Evolutionary conservation across 2,329 filamentous ascomycete genomes (phyloP).

Genomic region (Ophiocordyceps camponoti-saundersi): DNA sequence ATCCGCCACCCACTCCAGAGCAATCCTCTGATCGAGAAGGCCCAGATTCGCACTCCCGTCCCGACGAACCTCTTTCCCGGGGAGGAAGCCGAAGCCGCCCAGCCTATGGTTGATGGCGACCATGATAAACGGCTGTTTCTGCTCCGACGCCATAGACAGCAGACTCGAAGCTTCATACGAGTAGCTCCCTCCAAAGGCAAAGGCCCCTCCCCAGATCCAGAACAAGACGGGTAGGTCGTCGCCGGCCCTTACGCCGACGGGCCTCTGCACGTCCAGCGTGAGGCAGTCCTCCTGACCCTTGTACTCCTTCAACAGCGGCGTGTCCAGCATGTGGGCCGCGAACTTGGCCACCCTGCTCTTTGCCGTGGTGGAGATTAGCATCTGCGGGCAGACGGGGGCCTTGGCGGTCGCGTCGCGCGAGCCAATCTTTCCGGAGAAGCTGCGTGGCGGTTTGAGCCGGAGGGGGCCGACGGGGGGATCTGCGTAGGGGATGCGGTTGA

Average conservation of each 20-base stretch:
- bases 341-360: constrained; percentile 22
- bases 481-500: constrained; percentile 1
- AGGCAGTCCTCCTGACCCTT: constrained; percentile 48
- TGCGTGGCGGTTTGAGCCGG: constrained; percentile 41
- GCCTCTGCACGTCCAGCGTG: constrained; percentile 41
- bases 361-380: constrained; percentile 37
- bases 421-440: constrained; percentile 29
- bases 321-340: constrained; percentile 31
- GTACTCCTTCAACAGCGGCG: constrained; percentile 38
- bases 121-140: constrained; percentile 44
- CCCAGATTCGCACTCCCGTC: constrained; percentile 57
- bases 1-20: constrained; percentile 59
- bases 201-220: constrained; percentile 56
- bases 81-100: constrained; percentile 57
- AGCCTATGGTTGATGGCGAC: constrained; percentile 67
- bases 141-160: constrained; percentile 23
- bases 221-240: constrained; percentile 49
- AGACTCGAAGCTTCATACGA: constrained; percentile 36
- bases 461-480: background rate
- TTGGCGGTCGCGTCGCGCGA: constrained; percentile 28
- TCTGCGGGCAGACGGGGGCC: constrained; percentile 41
- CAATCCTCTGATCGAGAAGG: constrained; percentile 55
- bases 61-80: constrained; percentile 47
- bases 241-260: constrained; percentile 32
- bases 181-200: constrained; percentile 32